Conservation (phyloP, 2,329 filamentous ascomycete species). For the Arthroderma sp. region DNA sequence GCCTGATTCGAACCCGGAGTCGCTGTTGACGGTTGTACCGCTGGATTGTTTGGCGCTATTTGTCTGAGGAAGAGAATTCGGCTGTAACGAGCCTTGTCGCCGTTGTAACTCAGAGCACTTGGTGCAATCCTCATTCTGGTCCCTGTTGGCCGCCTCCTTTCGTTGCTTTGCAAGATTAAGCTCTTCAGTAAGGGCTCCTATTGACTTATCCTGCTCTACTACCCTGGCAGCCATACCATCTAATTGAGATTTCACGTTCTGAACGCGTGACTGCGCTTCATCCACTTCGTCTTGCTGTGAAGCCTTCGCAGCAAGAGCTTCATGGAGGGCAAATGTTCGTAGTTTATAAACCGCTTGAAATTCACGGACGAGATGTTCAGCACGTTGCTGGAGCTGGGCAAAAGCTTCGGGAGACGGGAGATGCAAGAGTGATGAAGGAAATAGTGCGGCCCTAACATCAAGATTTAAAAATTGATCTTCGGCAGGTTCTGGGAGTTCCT, state of each 20-base stretch:
- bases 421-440: conserved; percentile 37
- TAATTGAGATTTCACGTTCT: conserved; percentile 47
- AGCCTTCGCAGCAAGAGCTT: conserved; percentile 41
- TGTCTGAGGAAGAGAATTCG: conserved; percentile 2
- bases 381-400: conserved; percentile 43
- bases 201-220: conserved; percentile 43
- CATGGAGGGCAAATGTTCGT: conserved; percentile 36
- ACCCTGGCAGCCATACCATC: conserved; percentile 46
- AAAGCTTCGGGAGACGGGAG: conserved; percentile 41
- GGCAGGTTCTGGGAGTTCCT: conserved; percentile 24
- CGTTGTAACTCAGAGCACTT: neutral
- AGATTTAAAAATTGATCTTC: conserved; percentile 42
- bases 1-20: conserved; percentile 49
- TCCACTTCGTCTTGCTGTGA: conserved; percentile 49
- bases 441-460: conserved; percentile 41
- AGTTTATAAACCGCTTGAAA: conserved; percentile 46
- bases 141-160: conserved; percentile 11
- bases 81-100: conserved; percentile 1
- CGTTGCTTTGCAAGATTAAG: conserved; percentile 15
- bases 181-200: conserved; percentile 38
- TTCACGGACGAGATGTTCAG: conserved; percentile 40
- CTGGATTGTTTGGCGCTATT: conserved; percentile 16
- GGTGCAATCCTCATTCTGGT: neutral
- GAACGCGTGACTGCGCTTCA: conserved; percentile 44
- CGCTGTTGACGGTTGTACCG: conserved; percentile 32